Evolutionary conservation across 2,329 filamentous ascomycete genomes (phyloP).

Genomic region (Tricladium varicosporioides): DNA sequence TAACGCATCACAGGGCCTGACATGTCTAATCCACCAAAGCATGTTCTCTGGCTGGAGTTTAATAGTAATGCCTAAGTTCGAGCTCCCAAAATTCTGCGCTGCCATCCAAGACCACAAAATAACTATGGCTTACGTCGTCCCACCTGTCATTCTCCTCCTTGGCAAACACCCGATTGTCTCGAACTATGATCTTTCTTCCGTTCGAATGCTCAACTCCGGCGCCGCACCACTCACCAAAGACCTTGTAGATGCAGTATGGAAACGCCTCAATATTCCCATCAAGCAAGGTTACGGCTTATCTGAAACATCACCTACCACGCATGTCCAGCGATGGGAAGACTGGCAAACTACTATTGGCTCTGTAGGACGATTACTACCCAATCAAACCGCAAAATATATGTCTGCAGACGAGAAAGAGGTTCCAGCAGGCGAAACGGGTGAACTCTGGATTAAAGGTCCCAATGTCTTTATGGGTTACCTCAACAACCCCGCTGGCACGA

Average conservation of each 20-base stretch:
- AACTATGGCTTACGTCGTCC: slow-evolving; percentile 79
- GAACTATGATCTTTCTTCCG: slow-evolving; percentile 74
- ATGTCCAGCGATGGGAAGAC: slow-evolving; percentile 70
- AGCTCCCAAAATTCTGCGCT: slow-evolving; percentile 74
- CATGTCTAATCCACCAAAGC: slow-evolving; percentile 67
- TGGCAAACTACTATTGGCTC: slow-evolving; percentile 77
- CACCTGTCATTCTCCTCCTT: slow-evolving; percentile 77
- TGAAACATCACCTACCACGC: slow-evolving; percentile 79
- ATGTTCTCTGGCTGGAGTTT: slow-evolving; percentile 64
- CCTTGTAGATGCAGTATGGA: slow-evolving; percentile 72
- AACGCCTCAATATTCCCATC: slow-evolving; percentile 71
- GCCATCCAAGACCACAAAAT: slow-evolving; percentile 72
- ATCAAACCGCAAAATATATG: slow-evolving; percentile 80
- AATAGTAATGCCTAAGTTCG: slow-evolving; percentile 76
- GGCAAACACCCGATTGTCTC: slow-evolving; percentile 75
- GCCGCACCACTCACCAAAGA: slow-evolving; percentile 82
- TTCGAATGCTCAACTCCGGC: slow-evolving; percentile 84
- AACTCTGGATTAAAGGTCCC: slow-evolving; percentile 75
- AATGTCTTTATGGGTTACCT: slow-evolving; percentile 80
- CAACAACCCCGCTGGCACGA: slow-evolving; percentile 69
- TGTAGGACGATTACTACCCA: slow-evolving; percentile 74
- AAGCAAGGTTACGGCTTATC: slow-evolving; percentile 93
- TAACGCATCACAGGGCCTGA: slow-evolving; percentile 52
- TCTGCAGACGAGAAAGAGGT: slow-evolving; percentile 62
- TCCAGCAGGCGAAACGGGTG: slow-evolving; percentile 60